Evolutionary conservation across 2,329 filamentous ascomycete species (phyloP).

Genomic region (Aspergillus nomiae): DNA sequence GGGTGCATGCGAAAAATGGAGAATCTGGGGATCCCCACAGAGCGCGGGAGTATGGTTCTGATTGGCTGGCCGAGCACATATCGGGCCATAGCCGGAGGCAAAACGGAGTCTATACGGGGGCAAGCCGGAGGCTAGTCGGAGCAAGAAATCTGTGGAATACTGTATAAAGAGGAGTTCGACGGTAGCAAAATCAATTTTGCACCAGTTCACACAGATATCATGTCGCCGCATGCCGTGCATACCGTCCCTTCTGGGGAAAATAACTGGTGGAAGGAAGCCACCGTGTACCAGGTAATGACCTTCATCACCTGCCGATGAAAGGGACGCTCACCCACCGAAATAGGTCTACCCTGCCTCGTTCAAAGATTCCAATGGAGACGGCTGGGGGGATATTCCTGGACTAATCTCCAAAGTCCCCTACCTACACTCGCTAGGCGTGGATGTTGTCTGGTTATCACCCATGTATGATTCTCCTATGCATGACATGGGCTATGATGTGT

Average conservation of each 20-base stretch:
- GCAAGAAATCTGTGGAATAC: neutral
- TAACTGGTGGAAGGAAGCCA: constrained; percentile 41
- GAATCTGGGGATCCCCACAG: constrained; percentile 4
- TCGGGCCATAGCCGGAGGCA: neutral
- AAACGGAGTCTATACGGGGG: neutral
- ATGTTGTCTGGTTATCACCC: constrained; percentile 69
- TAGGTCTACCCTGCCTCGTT: constrained; percentile 39
- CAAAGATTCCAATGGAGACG: constrained; percentile 60
- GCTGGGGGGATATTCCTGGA: constrained; percentile 65
- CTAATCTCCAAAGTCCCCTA: constrained; percentile 66
- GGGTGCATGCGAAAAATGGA: constrained; percentile 1
- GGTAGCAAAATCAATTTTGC: neutral
- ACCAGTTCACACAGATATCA: neutral
- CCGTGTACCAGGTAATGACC: constrained; percentile 31
- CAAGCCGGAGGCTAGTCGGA: constrained; percentile 17
- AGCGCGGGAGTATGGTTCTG: neutral
- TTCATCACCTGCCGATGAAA: neutral
- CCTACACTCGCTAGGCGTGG: constrained; percentile 61
- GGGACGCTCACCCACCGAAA: neutral
- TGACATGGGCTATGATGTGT: constrained; percentile 72
- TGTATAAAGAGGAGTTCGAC: neutral
- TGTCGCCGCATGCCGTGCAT: constrained; percentile 20
- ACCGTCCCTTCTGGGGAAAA: constrained; percentile 22
- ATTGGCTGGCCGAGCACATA: neutral
- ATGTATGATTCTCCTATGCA: constrained; percentile 65